Evolutionary conservation across 2,329 filamentous ascomycete species (phyloP), one percentile per base, ranked within the genome.

Genomic region (Ceratocystis albifundus): DNA sequence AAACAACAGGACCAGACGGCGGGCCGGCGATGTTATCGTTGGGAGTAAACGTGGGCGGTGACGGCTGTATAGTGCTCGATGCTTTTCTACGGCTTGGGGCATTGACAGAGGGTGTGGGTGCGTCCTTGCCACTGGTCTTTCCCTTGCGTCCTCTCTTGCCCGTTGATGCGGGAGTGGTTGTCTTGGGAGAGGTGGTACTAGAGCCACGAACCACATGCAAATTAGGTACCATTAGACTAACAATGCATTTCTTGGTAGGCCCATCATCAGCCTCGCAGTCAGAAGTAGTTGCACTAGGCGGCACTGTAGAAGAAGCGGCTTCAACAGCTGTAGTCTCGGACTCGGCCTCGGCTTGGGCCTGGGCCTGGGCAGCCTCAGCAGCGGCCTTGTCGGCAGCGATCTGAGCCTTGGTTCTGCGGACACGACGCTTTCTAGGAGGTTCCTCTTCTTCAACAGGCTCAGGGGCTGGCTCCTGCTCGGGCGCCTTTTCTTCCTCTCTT

Each of bases 351-450:
- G 55, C 36, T 3, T 41, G 10, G 10, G 8, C n/a, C 30, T 53
- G n/a, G 28, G 30, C 57, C 44, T 62, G 50, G 17, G 65, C 65
- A 17, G 48, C 64, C n/a, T 62, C 64, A 15, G 65, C 64, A 30
- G 64, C 67, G 4, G 64, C 67, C 63, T 61, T 55, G 17, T 66
- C 67, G 32, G 61, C 61, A 15, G 65, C 67, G 25, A 66, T 68
- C 48, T 68, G 64, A 0, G 61, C 50, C 59, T 66, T 66, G 4
- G 64, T 68, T 7, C 66, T 48, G 15, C 66, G 66, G 7, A 61
- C 50, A 7, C 66, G 66, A 15, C 63, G 64, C 70, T 80, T 75
- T 20, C 76, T 73, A 22, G 73, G 76, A 61, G 75, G 70, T 41
- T 74, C 67, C 67, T 73, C 74, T 36, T 75, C 73, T 57, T 71